These are phyloP conservation scores for Emmonsiellopsis sp. DNA, from an alignment of 2,329 filamentous ascomycete genomes.

Conservation along the genomic window DNA sequence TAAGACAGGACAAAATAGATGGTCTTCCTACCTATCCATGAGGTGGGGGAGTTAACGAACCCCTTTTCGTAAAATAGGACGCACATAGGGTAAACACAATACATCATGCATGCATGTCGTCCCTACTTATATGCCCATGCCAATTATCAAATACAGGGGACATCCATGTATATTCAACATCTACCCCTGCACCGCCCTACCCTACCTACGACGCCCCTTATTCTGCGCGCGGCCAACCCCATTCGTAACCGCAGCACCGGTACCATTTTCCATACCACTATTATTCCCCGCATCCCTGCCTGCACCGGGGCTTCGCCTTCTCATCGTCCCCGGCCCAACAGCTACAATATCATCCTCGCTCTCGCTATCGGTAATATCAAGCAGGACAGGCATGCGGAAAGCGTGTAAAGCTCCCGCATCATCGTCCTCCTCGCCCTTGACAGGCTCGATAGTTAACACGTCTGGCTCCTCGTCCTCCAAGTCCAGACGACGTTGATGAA, in stretches of 20 bases:
- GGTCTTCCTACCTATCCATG: too few relatives aligned
- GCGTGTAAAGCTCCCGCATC: conserved; percentile 40
- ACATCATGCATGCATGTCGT: too few relatives aligned
- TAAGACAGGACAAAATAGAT: too few relatives aligned
- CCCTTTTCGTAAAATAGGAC: too few relatives aligned
- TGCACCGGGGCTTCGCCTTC: conserved; percentile 72
- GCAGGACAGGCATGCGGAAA: conserved; percentile 90
- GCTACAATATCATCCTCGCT: conserved; percentile 79
- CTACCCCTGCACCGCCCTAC: too few relatives aligned
- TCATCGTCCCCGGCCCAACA: conserved; percentile 69
- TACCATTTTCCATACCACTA: conserved; percentile 16
- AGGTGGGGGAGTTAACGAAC: too few relatives aligned
- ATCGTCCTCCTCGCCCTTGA: conserved; percentile 50
- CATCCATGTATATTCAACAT: too few relatives aligned
- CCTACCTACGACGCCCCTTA: conserved; percentile 24
- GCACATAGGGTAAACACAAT: too few relatives aligned
- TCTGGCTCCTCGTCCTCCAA: conserved; percentile 91
- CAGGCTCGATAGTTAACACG: conserved; percentile 66
- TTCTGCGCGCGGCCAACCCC: conserved; percentile 13
- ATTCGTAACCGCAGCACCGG: conserved; percentile 3
- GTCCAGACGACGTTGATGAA: conserved; percentile 82
- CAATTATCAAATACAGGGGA: too few relatives aligned
- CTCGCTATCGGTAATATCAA: conserved; percentile 87
- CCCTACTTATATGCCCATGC: too few relatives aligned
- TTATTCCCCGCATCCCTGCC: conserved; percentile 53